These are phyloP conservation scores for Beta lomatogona DNA, from an alignment of 179 eudicot species.

Conservation along the genomic window DNA sequence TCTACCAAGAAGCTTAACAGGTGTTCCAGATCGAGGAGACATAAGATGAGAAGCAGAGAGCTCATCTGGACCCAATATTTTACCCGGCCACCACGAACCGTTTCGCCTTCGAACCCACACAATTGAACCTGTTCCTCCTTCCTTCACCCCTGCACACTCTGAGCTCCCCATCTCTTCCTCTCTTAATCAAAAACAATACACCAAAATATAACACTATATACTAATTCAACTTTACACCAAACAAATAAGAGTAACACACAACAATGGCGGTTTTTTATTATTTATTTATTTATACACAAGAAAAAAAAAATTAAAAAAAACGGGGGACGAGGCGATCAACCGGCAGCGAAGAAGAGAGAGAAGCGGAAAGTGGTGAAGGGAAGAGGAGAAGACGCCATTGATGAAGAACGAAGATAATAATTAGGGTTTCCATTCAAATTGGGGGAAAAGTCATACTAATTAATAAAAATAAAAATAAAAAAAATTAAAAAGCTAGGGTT, in stretches of 20 bases:
- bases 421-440: slow-evolving; percentile 57
- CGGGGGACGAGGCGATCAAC: slow-evolving; percentile 37
- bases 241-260: neutral
- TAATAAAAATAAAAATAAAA: neutral
- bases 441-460: slow-evolving; percentile 35
- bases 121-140: slow-evolving; percentile 68
- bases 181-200: no score
- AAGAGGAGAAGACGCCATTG: slow-evolving; percentile 35
- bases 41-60: slow-evolving; percentile 74
- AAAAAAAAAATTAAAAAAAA: no score
- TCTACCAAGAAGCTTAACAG: slow-evolving; percentile 93
- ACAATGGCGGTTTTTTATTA: neutral
- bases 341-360: slow-evolving; percentile 53
- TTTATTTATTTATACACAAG: neutral
- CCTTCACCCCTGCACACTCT: slow-evolving; percentile 41
- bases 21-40: slow-evolving; percentile 97
- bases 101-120: slow-evolving; percentile 96
- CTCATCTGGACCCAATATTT: slow-evolving; percentile 79
- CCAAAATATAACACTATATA: neutral
- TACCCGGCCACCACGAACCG: slow-evolving; percentile 99
- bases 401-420: slow-evolving; percentile 23
- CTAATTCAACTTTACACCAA: slow-evolving; percentile 5
- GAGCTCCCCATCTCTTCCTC: slow-evolving; percentile 58
- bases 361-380: slow-evolving; percentile 33
- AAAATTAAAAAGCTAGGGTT: slow-evolving; percentile 22